These are phyloP conservation scores for Diaporthe longicolla DNA, from an alignment of 2,329 filamentous ascomycete species.

Conservation along the genomic window DNA sequence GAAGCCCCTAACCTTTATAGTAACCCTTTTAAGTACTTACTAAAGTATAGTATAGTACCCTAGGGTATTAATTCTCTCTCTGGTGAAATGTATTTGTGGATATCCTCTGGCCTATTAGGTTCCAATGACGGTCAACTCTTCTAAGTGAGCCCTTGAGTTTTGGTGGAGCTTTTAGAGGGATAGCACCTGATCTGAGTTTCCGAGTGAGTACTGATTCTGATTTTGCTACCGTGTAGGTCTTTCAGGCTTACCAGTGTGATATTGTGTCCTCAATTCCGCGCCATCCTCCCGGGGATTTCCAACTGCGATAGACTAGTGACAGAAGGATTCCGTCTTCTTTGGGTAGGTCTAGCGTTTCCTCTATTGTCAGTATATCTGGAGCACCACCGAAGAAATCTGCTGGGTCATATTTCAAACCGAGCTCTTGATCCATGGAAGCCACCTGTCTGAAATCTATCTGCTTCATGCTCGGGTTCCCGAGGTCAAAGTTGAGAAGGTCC, in stretches of 20 bases:
- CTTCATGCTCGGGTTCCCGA: background rate
- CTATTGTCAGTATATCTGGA: background rate
- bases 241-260: background rate
- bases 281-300: background rate
- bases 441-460: background rate
- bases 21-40: no score
- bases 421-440: background rate
- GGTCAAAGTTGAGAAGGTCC: background rate
- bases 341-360: constrained; percentile 4
- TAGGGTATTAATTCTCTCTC: background rate
- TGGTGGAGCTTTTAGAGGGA: background rate
- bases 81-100: background rate
- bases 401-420: background rate
- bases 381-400: background rate
- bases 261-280: background rate
- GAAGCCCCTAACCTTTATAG: no score
- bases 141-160: background rate
- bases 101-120: constrained; percentile 2
- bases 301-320: background rate
- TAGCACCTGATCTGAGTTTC: background rate
- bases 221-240: background rate
- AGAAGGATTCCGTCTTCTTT: background rate
- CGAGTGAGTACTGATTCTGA: background rate
- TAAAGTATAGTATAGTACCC: no score
- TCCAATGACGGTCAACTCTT: background rate